Evolutionary conservation across 2,329 filamentous ascomycete genomes (phyloP), one percentile per base, ranked within the genome.

Genomic region (Xenosphaeropsis pyriputrescens): DNA sequence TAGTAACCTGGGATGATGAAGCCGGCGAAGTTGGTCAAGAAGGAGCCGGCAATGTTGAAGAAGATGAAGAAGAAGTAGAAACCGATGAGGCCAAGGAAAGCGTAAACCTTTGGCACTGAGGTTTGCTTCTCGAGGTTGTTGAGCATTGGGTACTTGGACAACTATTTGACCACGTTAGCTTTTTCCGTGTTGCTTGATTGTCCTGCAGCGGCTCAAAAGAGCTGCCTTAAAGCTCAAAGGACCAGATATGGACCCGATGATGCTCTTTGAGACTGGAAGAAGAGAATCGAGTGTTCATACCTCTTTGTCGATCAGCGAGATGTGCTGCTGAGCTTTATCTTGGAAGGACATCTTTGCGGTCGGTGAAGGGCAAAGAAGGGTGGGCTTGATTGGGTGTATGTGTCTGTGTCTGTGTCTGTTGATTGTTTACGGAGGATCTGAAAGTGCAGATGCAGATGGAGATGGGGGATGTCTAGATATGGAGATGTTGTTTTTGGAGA

Each of bases 51-150:
- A 47, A 91, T 81, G 72, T 93, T 93, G 71, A 93, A 86, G 66
- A 91, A 77, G 63, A 91, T 84, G 51, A 91, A 75, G 68, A 89
- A 85, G 66, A 91, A 85, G 70, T 93, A 93, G 48, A 88, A 73
- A 37, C 77, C 77, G 43, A 62, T 79, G 41, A 85, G 56, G 51
- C 84, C 85, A 50, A 89, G 77, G 55, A 83, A 71, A 47, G 75
- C 79, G 59, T 93, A 91, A 54, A 83, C 79, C 70, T 93, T 93
- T 57, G 85, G 85, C 36, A 91, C 72, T 41, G 73, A 77, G 47
- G 79, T 81, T 62, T 83, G 77, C 71, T 79, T 83, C 74, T 93
- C 85, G 54, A 91, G 72, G 65, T 89, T 85, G 72, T 78, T 81
- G 58, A 91, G 73, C 54, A 71, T 63, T 51, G 80, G 80, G 67